These are phyloP conservation scores for Rosa rugosa DNA, from an alignment of 306 rosid species.

Conservation along the genomic window DNA sequence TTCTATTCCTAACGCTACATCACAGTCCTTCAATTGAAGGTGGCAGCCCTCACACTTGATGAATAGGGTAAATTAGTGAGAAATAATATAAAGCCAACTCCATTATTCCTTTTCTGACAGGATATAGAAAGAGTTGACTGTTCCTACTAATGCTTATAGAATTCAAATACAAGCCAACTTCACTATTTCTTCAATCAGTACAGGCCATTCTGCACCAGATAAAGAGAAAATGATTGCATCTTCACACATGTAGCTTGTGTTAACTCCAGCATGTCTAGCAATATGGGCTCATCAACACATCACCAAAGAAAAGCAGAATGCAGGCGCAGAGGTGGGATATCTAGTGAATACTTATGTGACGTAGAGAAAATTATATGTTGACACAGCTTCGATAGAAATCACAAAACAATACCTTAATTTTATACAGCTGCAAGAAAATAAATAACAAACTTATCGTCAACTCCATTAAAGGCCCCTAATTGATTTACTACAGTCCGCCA, in stretches of 20 bases:
- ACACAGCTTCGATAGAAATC: neutral
- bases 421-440: neutral
- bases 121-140: neutral
- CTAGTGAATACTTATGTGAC: neutral
- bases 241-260: neutral
- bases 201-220: neutral
- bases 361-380: neutral
- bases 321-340: neutral
- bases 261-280: neutral
- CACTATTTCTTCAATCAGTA: neutral
- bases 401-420: neutral
- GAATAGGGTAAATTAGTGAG: neutral
- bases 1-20: neutral
- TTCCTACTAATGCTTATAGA: neutral
- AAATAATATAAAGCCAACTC: neutral
- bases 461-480: neutral
- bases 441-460: neutral
- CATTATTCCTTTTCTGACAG: neutral
- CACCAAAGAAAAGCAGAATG: neutral
- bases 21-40: constrained; percentile 1
- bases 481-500: too few relatives aligned
- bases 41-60: neutral
- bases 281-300: neutral
- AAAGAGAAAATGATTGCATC: neutral
- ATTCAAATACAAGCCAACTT: neutral